Base-by-base conservation (phyloP, 176 grass and related monocot species). In the Phragmites australis region DNA sequence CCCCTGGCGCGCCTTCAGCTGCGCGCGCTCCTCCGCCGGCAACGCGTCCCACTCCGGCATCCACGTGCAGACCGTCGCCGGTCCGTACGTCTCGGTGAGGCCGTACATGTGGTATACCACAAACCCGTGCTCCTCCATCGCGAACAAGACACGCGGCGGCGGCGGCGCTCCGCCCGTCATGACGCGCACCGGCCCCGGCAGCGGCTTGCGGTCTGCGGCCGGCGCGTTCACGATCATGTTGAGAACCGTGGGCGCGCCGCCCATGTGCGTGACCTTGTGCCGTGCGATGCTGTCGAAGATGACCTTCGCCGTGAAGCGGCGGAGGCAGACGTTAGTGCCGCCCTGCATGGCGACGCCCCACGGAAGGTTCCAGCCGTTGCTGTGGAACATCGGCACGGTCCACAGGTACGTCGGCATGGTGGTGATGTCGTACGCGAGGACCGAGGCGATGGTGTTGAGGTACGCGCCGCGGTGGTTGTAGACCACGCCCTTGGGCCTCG, bases 341-440 rank as follows among this genome's bases (percentile, higher is more conserved):
- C 87, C 87, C 76, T 84, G 87, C 73, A 85, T 75, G 11, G 90
- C 83, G 11, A 89, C 48, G n/a, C 75, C 90, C 87, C 90, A 92
- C 2, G 80, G 21, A 5, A 92, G 57, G 83, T 76, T 34, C 90
- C 87, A 92, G 8, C 87, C 90, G 19, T 92, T 92, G 83, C 87
- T 72, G 56, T 92, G 90, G 83, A 86, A 92, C 80, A 92, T 87
- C 8, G 90, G 90, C 80, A 89, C 83, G 0, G 87, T 92, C 90
- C 90, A 92, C 1, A 84, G 70, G 76, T 86, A 87, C n/a, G 34
- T 77, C 0, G 87, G 80, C 83, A 72, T 83, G 34, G 70, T 19
- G 21, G 83, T 69, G 74, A 92, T 84, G 74, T 92, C 90, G 56
- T 72, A 80, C 10, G 67, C 26, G 15, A 89, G 83, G 8, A 87